These are phyloP conservation scores for Coprinopsis sp. DNA, from an alignment of 768 basidiomycete genomes.

Conservation along the genomic window DNA sequence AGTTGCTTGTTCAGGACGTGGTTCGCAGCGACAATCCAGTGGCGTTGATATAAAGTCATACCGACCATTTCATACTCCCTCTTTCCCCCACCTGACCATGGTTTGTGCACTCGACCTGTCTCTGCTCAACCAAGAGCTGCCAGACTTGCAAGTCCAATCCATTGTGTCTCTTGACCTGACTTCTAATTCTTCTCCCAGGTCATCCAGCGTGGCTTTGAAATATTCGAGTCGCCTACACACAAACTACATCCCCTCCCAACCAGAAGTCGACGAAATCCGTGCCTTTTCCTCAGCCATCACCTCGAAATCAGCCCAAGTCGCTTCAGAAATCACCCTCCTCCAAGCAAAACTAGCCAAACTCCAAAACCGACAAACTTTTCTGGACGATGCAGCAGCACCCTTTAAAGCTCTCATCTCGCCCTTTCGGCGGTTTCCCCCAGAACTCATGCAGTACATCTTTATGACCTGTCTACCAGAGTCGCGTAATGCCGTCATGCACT, in stretches of 20 bases:
- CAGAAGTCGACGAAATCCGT: constrained; percentile 3
- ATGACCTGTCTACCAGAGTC: constrained; percentile 9
- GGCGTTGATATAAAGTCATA: no score
- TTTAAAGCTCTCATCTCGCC: constrained; percentile 3
- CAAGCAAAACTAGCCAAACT: neutral
- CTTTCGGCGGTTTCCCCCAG: constrained; percentile 6
- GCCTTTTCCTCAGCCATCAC: neutral
- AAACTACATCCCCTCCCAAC: constrained; percentile 7
- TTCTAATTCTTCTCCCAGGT: neutral
- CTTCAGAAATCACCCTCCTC: neutral
- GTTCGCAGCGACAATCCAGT: no score
- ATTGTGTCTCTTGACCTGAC: neutral
- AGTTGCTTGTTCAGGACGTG: no score
- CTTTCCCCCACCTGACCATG: no score
- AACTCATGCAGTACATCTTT: constrained; percentile 9
- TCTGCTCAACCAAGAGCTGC: constrained; percentile 8
- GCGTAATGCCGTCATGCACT: constrained; percentile 10
- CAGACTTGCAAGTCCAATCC: neutral
- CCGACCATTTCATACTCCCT: no score
- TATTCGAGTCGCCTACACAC: neutral
- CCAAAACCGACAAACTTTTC: neutral
- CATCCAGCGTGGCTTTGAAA: neutral
- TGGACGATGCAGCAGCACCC: neutral
- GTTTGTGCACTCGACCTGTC: no score
- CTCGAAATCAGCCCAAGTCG: neutral